A percentile compares a stretch with the other conserved stretches of the same genome.
phyloP scores from a whole-genome alignment of 1,284 basidiomycete genomes.

The Leccinum subrobustum region DNA sequence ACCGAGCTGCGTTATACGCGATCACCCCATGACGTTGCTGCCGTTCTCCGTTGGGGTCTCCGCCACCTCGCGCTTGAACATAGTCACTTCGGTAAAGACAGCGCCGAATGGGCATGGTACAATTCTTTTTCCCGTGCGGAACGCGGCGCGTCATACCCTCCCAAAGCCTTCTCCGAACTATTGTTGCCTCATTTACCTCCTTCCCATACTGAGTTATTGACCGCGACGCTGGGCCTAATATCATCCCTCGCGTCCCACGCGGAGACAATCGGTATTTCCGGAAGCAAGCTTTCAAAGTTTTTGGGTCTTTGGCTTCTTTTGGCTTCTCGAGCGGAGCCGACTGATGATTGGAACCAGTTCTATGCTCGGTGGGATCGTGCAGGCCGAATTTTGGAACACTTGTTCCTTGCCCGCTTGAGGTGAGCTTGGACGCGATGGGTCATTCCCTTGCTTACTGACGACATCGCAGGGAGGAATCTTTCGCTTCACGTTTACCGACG shows the following conservation, averaged over 20 bases:
- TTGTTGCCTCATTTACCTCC: slow-evolving; percentile 56
- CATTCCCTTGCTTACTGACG: slow-evolving; percentile 5
- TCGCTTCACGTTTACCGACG: slow-evolving; percentile 55
- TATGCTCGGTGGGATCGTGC: slow-evolving; percentile 70
- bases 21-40: slow-evolving; percentile 71
- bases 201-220: slow-evolving; percentile 56
- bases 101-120: slow-evolving; percentile 61
- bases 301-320: slow-evolving; percentile 71
- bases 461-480: slow-evolving; percentile 54
- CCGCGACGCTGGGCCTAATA: slow-evolving; percentile 55
- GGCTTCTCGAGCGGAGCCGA: slow-evolving; percentile 41
- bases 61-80: slow-evolving; percentile 63
- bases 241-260: slow-evolving; percentile 67
- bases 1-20: slow-evolving; percentile 61
- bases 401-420: slow-evolving; percentile 71
- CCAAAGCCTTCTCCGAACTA: slow-evolving; percentile 56
- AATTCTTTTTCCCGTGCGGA: slow-evolving; percentile 57
- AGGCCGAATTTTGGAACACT: slow-evolving; percentile 68
- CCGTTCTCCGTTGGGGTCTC: slow-evolving; percentile 75
- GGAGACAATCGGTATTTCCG: slow-evolving; percentile 68
- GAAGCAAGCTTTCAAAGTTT: slow-evolving; percentile 69
- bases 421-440: slow-evolving; percentile 29
- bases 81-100: slow-evolving; percentile 49
- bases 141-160: slow-evolving; percentile 52
- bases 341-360: slow-evolving; percentile 52